Evolutionary conservation across 2,329 filamentous ascomycete species (phyloP).

Genomic region (Fusarium metavorans): DNA sequence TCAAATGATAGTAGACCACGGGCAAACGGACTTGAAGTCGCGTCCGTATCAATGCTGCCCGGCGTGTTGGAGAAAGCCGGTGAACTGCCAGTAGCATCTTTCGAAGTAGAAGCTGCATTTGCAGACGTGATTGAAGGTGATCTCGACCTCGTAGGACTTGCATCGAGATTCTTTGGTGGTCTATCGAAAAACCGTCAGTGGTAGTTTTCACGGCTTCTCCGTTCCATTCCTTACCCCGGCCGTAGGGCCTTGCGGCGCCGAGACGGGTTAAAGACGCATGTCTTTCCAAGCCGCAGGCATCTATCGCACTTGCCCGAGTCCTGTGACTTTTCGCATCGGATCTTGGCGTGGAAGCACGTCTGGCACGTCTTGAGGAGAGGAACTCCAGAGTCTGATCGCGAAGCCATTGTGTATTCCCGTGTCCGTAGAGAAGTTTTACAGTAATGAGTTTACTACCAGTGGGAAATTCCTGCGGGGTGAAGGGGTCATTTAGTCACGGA

Average conservation of each 20-base stretch:
- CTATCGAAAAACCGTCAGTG: not conserved
- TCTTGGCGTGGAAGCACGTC: slow-evolving; percentile 52
- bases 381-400: slow-evolving; percentile 15
- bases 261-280: slow-evolving; percentile 48
- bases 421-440: not conserved
- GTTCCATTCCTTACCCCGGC: slow-evolving; percentile 20
- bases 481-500: not conserved
- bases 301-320: slow-evolving; percentile 49
- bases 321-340: slow-evolving; percentile 50
- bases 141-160: slow-evolving; percentile 20
- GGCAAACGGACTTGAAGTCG: slow-evolving; percentile 39
- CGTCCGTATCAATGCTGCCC: slow-evolving; percentile 27
- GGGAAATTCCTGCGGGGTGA: slow-evolving; percentile 11
- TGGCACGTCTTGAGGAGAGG: slow-evolving; percentile 49
- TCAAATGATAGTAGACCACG: slow-evolving; percentile 38
- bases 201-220: no score
- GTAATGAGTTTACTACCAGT: not conserved
- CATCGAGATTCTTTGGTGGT: slow-evolving; percentile 26
- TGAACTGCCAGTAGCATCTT: slow-evolving; percentile 13
- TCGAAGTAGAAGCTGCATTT: not conserved
- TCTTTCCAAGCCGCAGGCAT: slow-evolving; percentile 49
- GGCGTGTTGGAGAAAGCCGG: slow-evolving; percentile 4
- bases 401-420: slow-evolving; percentile 19
- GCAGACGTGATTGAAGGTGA: slow-evolving; percentile 30
- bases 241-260: slow-evolving; percentile 42